Evolutionary conservation across 1,284 basidiomycete genomes (phyloP).

Genomic region (Ceratobasidium sp.): DNA sequence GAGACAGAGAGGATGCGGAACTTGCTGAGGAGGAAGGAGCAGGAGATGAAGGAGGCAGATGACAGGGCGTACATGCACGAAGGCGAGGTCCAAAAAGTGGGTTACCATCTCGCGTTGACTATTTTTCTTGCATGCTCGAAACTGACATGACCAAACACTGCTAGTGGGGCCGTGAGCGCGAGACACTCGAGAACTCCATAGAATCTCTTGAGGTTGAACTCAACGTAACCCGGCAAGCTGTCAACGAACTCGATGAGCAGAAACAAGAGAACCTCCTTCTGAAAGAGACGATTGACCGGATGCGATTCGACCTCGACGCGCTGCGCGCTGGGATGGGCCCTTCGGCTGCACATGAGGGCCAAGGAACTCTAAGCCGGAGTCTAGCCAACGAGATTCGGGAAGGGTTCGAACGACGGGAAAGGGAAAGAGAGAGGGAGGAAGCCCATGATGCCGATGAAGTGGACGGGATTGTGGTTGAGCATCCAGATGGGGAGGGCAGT

Average conservation of each 20-base stretch:
- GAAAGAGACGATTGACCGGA: conserved; percentile 91
- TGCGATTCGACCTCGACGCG: conserved; percentile 90
- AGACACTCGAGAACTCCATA: conserved; percentile 71
- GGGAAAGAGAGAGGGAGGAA: conserved; percentile 53
- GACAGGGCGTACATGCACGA: conserved; percentile 66
- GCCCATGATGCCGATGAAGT: conserved; percentile 50
- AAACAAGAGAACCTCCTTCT: conserved; percentile 89
- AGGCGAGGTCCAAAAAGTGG: conserved; percentile 64
- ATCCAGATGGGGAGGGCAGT: conserved; percentile 59
- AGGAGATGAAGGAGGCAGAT: conserved; percentile 68
- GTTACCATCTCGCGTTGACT: conserved; percentile 11
- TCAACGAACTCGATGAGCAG: conserved; percentile 79
- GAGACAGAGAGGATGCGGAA: conserved; percentile 80
- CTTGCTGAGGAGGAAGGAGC: conserved; percentile 72
- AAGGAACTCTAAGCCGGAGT: conserved; percentile 72
- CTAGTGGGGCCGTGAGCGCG: conserved; percentile 58
- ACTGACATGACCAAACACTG: background rate
- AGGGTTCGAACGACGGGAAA: conserved; percentile 56
- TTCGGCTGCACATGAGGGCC: conserved; percentile 52
- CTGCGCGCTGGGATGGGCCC: conserved; percentile 63
- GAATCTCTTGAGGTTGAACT: conserved; percentile 71
- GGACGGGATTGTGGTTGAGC: conserved; percentile 49
- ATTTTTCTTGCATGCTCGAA: background rate
- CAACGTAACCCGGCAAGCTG: conserved; percentile 67
- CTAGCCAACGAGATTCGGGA: conserved; percentile 79